phyloP scores from a whole-genome alignment of 192 early-diverging fungal genomes.

The Linnemannia exigua region DNA sequence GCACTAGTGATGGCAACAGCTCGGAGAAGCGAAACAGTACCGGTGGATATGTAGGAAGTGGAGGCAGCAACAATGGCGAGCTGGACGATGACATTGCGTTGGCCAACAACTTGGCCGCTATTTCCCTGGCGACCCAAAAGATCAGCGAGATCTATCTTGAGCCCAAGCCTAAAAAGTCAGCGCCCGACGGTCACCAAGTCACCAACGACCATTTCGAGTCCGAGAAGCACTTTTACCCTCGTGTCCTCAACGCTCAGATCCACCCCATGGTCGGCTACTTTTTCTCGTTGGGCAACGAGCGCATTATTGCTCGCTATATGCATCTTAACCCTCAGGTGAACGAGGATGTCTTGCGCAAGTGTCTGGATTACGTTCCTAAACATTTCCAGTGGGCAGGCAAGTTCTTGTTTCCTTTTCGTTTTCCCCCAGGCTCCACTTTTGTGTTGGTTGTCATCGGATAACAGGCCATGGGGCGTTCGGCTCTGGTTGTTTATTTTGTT shows the following conservation, averaged over 20 bases:
- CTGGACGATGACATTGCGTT: slow-evolving; percentile 37
- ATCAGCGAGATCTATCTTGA: slow-evolving; percentile 54
- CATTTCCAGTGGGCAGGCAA: slow-evolving; percentile 90
- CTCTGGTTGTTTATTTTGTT: neutral
- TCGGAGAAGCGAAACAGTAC: neutral
- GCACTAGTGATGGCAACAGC: too few relatives aligned
- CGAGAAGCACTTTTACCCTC: slow-evolving; percentile 89
- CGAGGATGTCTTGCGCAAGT: slow-evolving; percentile 68
- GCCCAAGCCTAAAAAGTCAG: slow-evolving; percentile 49
- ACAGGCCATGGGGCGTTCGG: neutral
- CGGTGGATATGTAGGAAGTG: slow-evolving; percentile 1
- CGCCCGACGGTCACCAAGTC: slow-evolving; percentile 34
- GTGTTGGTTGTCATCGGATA: neutral
- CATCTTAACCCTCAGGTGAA: slow-evolving; percentile 90
- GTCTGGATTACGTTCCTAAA: slow-evolving; percentile 77
- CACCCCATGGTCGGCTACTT: slow-evolving; percentile 90
- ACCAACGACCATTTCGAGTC: slow-evolving; percentile 75
- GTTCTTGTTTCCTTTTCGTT: slow-evolving; percentile 12
- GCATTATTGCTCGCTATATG: slow-evolving; percentile 89
- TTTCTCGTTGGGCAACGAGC: slow-evolving; percentile 88
- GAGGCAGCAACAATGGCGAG: slow-evolving; percentile 15
- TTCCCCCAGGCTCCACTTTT: neutral
- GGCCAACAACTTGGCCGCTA: slow-evolving; percentile 54
- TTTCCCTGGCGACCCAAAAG: slow-evolving; percentile 53
- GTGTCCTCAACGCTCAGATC: slow-evolving; percentile 89